A percentile compares a stretch with the other conserved stretches of the same genome.
These are phyloP conservation scores for Pseudogymnoascus sp. DNA, from an alignment of 2,329 filamentous ascomycete species.

Conservation along the genomic window DNA sequence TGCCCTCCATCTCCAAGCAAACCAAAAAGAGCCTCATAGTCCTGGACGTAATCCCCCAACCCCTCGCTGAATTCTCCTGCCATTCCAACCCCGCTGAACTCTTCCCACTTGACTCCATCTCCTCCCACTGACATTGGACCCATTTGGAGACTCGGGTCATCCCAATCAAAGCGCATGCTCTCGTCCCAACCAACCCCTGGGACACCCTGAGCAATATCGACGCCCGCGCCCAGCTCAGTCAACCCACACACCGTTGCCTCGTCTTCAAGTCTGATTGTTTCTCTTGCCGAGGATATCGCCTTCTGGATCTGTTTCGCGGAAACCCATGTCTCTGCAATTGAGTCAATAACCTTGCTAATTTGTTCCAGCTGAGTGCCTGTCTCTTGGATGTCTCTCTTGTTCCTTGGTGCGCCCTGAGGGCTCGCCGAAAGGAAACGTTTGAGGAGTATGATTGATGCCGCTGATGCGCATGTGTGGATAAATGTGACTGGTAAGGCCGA, in stretches of 20 bases:
- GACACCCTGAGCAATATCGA: background rate
- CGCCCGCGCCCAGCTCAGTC: background rate
- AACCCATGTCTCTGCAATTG: slow-evolving; percentile 44
- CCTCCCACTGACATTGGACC: background rate
- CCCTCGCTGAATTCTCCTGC: slow-evolving; percentile 7
- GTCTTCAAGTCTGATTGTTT: slow-evolving; percentile 7
- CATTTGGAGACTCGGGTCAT: slow-evolving; percentile 6
- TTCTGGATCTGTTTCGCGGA: slow-evolving; percentile 38
- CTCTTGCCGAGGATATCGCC: slow-evolving; percentile 22
- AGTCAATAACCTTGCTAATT: slow-evolving; percentile 42
- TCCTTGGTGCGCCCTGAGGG: slow-evolving; percentile 19
- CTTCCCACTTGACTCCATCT: slow-evolving; percentile 4
- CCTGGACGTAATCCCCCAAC: slow-evolving; percentile 5
- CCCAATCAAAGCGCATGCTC: slow-evolving; percentile 5
- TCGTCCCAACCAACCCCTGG: slow-evolving; percentile 1
- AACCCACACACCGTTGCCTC: background rate
- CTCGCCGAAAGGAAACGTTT: slow-evolving; percentile 32
- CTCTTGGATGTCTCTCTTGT: slow-evolving; percentile 32
- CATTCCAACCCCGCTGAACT: background rate
- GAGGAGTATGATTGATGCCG: slow-evolving; percentile 41
- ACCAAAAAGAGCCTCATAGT: slow-evolving; percentile 10
- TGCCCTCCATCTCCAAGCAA: slow-evolving; percentile 6
- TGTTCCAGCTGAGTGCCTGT: slow-evolving; percentile 44
- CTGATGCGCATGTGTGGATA: slow-evolving; percentile 42
- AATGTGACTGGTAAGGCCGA: slow-evolving; percentile 40